Evolutionary conservation across 139 green algal species (phyloP), one percentile per base, ranked within the genome.

Genomic region (Picochlorum sp.): DNA sequence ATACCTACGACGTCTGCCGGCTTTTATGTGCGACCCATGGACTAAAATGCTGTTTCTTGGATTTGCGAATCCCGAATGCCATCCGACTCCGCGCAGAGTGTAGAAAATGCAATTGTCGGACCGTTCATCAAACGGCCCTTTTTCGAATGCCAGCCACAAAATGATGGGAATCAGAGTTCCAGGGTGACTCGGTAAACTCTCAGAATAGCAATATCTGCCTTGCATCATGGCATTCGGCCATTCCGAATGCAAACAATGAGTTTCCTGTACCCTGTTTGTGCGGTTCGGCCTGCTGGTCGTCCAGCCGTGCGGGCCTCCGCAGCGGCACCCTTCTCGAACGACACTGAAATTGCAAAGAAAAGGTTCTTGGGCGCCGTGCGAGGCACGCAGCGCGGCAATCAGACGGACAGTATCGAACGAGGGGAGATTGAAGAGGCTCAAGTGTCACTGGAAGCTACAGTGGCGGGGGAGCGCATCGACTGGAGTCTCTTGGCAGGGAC

Each of bases 351-450:
- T 41, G 34, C 34, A 2, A 41, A 41, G 8, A 9, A 41, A 41
- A 41, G 34, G 34, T 41, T 41, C 34, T 13, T 11, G 34, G 34
- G 8, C 34, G 34, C 34, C 34, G 34, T 41, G 34, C 34, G 34
- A 41, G 34, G 1, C 34, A 81, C 74, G 10, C 45, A 76, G 38
- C 67, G 74, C 16, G 74, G 74, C 7, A 57, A 54, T 0, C 45
- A 63, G 11, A 60, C 62, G 6, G 38, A n/a, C 7, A 34, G 34
- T 13, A 23, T 71, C 16, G 26, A 72, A 41, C 59, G 74, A 20
- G 74, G 72, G n/a, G 38, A 51, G 23, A 52, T 80, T 59, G 71
- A 76, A 59, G 74, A 80, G n/a, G 64, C 71, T 4, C 73, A 80
- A 21, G 15, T 51, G 63, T 26, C 57, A 10, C 66, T 70, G 21